Evolutionary conservation across 2,329 filamentous ascomycete species (phyloP), one percentile per base, ranked within the genome.

Genomic region (Penicillium sp.): DNA sequence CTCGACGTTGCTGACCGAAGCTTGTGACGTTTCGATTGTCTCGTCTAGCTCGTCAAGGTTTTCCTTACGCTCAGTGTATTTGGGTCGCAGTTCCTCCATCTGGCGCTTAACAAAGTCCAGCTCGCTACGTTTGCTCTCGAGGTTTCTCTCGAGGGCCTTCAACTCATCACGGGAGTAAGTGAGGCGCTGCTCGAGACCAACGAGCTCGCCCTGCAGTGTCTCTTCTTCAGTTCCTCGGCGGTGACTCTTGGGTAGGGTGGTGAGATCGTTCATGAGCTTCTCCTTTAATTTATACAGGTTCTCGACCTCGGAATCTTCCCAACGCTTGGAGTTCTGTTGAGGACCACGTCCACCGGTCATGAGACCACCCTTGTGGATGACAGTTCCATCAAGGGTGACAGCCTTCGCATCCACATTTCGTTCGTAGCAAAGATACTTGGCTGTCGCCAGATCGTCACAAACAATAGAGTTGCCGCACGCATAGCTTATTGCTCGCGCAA

Each of bases 401-500:
- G 93, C 92, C 73, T 97, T 97, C 50, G 95, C 92, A 56, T 92
- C 89, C 32, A 97, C 87, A 32, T 84, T 87, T 60, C 86, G 88
- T 54, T 89, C 86, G 69, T 95, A 97, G 69, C 91, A 92, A 44
- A 99, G 86, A 55, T 93, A 84, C 71, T 95, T 96, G 29, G 94
- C 94, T 51, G 94, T 86, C 4, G 88, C 83, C 35, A 97, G 79
- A 52, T 85, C 89, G 72, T 99, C 94, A 68, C 93, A 97, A 6
- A 99, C 91, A 60, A 99, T 90, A 5, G 92, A 91, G 73, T 91
- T 95, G 34, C 93, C 93, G 65, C 94, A 99, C 27, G 92, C 93
- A 70, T 96, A 97, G 23, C 88, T 90, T 79, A 99, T 95, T 34
- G 92, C 95, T 61, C 94, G 88, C 70, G 97, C 91, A 47, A 96